Base-by-base conservation (phyloP, 805 yeast species). In the Yarrowia divulgata region DNA sequence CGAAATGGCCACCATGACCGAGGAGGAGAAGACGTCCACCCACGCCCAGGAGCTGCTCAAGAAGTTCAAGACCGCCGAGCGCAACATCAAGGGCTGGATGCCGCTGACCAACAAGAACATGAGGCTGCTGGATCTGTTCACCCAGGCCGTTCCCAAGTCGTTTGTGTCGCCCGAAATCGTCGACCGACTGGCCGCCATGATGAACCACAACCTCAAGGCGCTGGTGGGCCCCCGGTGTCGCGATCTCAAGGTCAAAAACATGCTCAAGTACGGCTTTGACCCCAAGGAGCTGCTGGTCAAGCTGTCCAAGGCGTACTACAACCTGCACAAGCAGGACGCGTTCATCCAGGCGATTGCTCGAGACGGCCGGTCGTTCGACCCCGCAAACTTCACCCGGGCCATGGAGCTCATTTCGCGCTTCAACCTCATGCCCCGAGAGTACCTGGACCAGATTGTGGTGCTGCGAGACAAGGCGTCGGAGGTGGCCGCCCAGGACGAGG, bases 191-290 rank as follows among this genome's bases (percentile, higher is more conserved):
- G 97, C 99, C 0, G 93, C 97, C 57, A 95, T 95, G 99, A 82
- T 95, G 77, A 90, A 95, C 80, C 94, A 93, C 79, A 95, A 95
- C 77, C 81, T 95, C 71, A 90, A 87, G 63, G 92, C 94, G n/a
- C 82, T 95, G 78, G 98, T 93, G 34, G 99, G 99, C 0, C 98
- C 98, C 16, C 90, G 90, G 76, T 93, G 97, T 80, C 86, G 93
- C 10, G 93, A 90, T 64, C 84, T 95, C 74, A 92, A 91, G 75
- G 99, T 95, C 37, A 84, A 85, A 70, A 84, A 89, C 71, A 98
- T 98, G 0, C 91, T 89, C 72, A 86, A 87, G 73, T 93, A 93
- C 76, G 85, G 87, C 39, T 95, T 95, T 78, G 87, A 91, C 73
- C 97, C 99, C 6, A 87, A 87, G 71, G 84, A 83, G 54, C 82